Percentiles rank a stretch among this genome's conserved stretches.
Evolutionary conservation across 2,329 filamentous ascomycete species (phyloP).

Genomic region (Alternaria sp.): DNA sequence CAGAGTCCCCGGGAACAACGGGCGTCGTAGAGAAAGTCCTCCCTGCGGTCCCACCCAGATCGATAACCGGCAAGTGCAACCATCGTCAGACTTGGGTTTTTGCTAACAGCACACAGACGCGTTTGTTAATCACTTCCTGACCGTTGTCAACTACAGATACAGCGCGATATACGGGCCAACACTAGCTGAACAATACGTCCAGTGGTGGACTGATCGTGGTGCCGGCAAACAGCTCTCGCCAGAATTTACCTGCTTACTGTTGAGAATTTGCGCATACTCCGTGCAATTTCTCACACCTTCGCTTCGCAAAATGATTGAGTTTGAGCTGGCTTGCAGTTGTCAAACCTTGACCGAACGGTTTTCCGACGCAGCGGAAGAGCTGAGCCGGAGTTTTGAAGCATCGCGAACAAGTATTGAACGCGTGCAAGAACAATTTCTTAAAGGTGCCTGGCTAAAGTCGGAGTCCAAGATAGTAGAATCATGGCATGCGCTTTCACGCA

Average conservation of each 20-base stretch:
- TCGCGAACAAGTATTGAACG: conserved; percentile 57
- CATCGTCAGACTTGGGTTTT: background rate
- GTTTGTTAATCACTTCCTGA: conserved; percentile 59
- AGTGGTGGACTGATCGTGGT: conserved; percentile 57
- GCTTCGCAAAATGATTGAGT: conserved; percentile 54
- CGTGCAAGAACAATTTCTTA: conserved; percentile 61
- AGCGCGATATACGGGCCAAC: conserved; percentile 58
- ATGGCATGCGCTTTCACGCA: conserved; percentile 58
- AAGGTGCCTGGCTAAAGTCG: conserved; percentile 58
- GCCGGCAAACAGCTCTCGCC: conserved; percentile 49
- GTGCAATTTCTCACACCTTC: conserved; percentile 54
- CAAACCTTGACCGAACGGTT: conserved; percentile 54
- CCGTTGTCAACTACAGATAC: conserved; percentile 58
- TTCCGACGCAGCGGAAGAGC: conserved; percentile 54
- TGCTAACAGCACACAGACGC: conserved; percentile 47
- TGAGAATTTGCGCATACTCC: conserved; percentile 59
- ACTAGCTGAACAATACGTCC: conserved; percentile 56
- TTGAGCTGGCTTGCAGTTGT: conserved; percentile 54
- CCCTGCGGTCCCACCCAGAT: conserved; percentile 43
- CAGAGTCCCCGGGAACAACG: conserved; percentile 28
- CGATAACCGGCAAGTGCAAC: conserved; percentile 37
- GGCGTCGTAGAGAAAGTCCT: conserved; percentile 46
- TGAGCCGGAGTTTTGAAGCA: conserved; percentile 55
- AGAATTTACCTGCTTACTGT: conserved; percentile 59
- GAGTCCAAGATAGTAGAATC: conserved; percentile 59